Conservation (phyloP, 2,329 filamentous ascomycete species). For the Pestalotiopsis sp. region DNA sequence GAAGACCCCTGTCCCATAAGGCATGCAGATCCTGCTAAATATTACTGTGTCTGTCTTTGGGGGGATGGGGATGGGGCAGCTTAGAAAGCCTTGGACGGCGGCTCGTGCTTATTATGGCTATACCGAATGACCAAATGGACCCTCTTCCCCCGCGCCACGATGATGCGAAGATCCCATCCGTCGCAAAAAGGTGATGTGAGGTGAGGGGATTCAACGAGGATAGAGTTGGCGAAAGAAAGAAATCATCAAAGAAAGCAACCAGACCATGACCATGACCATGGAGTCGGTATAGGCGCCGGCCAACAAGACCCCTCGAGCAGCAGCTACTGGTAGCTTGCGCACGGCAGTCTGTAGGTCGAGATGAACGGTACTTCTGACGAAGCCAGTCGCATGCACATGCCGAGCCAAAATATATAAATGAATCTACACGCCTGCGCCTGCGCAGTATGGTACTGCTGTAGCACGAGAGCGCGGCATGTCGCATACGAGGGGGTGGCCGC, state of each 20-base stretch:
- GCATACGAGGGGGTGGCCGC: conserved; percentile 3
- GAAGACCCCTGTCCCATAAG: neutral
- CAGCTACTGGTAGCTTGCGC: neutral
- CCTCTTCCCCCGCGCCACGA: neutral
- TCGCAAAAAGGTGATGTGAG: neutral
- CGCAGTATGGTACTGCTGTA: neutral
- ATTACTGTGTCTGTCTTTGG: neutral
- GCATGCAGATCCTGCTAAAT: conserved; percentile 5
- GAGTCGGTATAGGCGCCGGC: neutral
- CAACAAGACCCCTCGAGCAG: neutral
- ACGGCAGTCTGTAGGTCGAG: neutral
- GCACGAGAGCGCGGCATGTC: conserved; percentile 4
- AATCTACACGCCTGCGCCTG: neutral
- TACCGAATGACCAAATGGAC: neutral
- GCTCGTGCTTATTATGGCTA: neutral
- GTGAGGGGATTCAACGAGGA: neutral
- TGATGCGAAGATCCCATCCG: neutral
- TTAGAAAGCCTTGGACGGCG: neutral
- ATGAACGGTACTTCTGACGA: neutral
- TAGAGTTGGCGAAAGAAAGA: neutral
- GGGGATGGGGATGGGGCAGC: too few species aligned
- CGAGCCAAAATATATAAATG: neutral
- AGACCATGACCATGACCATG: neutral
- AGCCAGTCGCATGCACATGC: neutral
- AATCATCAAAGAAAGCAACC: too few species aligned